phyloP scores from a whole-genome alignment of 2,329 filamentous ascomycete species.

The Chrysosporium queenslandicum region DNA sequence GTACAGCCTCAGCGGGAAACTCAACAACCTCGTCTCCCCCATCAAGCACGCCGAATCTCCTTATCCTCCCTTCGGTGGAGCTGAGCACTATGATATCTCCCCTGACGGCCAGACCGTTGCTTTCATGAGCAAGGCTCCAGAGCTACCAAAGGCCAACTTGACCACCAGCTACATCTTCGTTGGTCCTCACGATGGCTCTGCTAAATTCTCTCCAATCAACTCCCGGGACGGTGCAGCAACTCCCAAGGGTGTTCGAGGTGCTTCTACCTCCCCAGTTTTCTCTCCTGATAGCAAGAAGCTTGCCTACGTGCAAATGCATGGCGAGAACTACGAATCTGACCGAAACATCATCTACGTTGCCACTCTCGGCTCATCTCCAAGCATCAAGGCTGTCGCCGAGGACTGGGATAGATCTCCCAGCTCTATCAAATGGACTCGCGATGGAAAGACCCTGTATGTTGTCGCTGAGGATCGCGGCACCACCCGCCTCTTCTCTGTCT shows the following conservation, averaged over 20 bases:
- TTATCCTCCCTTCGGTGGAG: constrained; percentile 59
- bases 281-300: constrained; percentile 61
- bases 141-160: constrained; percentile 44
- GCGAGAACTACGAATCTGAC: constrained; percentile 70
- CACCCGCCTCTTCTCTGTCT: constrained; percentile 32
- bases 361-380: constrained; percentile 26
- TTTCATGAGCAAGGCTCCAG: constrained; percentile 37
- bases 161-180: constrained; percentile 78
- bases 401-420: constrained; percentile 46
- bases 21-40: constrained; percentile 38
- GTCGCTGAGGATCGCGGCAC: constrained; percentile 61
- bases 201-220: constrained; percentile 40
- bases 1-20: constrained; percentile 44
- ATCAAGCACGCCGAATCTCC: constrained; percentile 38
- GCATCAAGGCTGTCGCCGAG: constrained; percentile 31
- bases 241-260: constrained; percentile 47
- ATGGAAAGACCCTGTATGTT: constrained; percentile 57
- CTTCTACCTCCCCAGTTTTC: constrained; percentile 58
- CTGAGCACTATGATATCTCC: constrained; percentile 63
- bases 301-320: constrained; percentile 70
- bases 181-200: constrained; percentile 54
- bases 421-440: constrained; percentile 41
- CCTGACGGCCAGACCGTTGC: constrained; percentile 33
- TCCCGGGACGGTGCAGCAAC: constrained; percentile 27
- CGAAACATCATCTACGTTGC: constrained; percentile 44